phyloP scores from a whole-genome alignment of 1,139 yeast genomes.

The Zygoascus meyerae region DNA sequence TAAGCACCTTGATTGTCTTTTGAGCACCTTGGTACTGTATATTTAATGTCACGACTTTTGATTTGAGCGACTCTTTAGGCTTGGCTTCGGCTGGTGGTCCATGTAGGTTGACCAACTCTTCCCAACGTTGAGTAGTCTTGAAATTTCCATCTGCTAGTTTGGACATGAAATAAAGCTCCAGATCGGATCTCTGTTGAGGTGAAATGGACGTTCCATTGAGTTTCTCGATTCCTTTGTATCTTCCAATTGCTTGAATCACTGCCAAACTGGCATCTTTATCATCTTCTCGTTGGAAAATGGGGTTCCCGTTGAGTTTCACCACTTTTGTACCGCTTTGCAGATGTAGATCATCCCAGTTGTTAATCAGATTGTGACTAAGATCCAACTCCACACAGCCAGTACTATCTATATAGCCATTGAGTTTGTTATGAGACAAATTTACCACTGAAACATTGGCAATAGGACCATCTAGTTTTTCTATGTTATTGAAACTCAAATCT shows the following conservation, averaged over 20 bases:
- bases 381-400: conserved; percentile 34
- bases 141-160: conserved; percentile 39
- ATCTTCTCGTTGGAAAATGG: conserved; percentile 39
- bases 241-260: conserved; percentile 38
- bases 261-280: conserved; percentile 32
- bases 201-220: conserved; percentile 55
- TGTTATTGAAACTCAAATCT: conserved; percentile 10
- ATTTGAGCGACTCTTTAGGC: conserved; percentile 16
- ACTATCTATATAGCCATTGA: conserved; percentile 4
- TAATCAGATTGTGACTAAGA: conserved; percentile 44
- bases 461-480: conserved; percentile 18
- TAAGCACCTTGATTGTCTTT: conserved; percentile 18
- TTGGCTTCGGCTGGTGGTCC: conserved; percentile 24
- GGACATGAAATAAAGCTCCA: conserved; percentile 62
- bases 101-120: conserved; percentile 27
- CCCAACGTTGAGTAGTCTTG: conserved; percentile 29
- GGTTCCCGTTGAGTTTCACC: conserved; percentile 49
- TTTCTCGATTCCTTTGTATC: conserved; percentile 36
- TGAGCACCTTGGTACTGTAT: conserved; percentile 15
- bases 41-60: conserved; percentile 17
- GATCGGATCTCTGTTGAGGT: conserved; percentile 48
- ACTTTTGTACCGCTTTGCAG: conserved; percentile 31
- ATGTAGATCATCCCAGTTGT: conserved; percentile 48
- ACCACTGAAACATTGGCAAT: conserved; percentile 8
- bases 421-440: conserved; percentile 20